Conservation (phyloP, 2,329 filamentous ascomycete species). For the Ophiostoma quercus region DNA sequence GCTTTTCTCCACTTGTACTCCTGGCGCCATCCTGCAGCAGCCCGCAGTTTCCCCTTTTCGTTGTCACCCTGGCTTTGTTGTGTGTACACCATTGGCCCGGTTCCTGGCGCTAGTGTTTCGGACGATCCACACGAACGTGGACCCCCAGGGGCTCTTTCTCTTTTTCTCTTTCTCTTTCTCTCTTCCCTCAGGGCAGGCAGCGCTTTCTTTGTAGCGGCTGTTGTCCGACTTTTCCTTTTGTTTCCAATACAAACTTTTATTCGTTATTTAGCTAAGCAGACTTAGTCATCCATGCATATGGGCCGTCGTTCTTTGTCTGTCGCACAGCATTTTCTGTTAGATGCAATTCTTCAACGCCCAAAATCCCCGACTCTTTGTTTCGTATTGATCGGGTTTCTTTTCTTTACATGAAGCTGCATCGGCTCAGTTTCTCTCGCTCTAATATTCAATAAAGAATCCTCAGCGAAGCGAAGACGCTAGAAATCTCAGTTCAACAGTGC, state of each 20-base stretch:
- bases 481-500: not conserved
- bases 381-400: not conserved
- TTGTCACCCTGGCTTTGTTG: slow-evolving; percentile 12
- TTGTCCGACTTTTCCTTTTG: slow-evolving; percentile 11
- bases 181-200: no score
- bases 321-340: not conserved
- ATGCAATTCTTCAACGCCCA: not conserved
- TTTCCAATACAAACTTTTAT: not conserved
- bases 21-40: slow-evolving; percentile 12
- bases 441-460: not conserved
- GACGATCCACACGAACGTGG: slow-evolving; percentile 13
- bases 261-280: not conserved
- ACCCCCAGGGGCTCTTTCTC: slow-evolving; percentile 20
- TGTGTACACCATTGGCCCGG: slow-evolving; percentile 18
- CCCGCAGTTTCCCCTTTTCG: slow-evolving; percentile 8
- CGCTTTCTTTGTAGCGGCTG: slow-evolving; percentile 1
- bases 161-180: not conserved
- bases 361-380: not conserved
- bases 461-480: not conserved
- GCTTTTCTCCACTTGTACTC: not conserved
- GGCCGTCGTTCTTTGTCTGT: not conserved
- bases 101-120: slow-evolving; percentile 24
- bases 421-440: not conserved
- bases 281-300: not conserved
- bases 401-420: not conserved